Percentiles rank a stretch among this genome's conserved stretches.
phyloP scores from a whole-genome alignment of 768 basidiomycete genomes.

The Boletus patriciae region DNA sequence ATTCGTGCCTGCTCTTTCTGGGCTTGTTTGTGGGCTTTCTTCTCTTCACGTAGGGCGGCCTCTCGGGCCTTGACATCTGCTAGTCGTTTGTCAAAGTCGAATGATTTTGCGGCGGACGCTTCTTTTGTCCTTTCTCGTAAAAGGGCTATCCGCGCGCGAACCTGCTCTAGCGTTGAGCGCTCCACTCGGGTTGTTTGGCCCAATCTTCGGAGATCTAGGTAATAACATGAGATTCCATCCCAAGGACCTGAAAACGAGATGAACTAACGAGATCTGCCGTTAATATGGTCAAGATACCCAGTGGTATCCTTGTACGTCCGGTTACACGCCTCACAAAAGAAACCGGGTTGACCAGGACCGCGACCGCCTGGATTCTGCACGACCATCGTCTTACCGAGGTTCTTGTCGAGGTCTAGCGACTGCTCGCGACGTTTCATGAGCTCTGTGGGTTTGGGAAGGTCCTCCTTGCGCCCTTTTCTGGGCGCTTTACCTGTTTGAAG shows the following conservation, averaged over 20 bases:
- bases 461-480: conserved; percentile 58
- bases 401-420: conserved; percentile 90
- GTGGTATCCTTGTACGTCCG: conserved; percentile 91
- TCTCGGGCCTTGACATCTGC: conserved; percentile 80
- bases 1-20: conserved; percentile 71
- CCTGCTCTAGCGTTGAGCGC: conserved; percentile 90
- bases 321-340: conserved; percentile 89
- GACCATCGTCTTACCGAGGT: conserved; percentile 92
- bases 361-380: conserved; percentile 80
- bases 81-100: conserved; percentile 89
- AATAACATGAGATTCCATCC: not conserved
- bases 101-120: conserved; percentile 82
- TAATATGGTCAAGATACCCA: conserved; percentile 95
- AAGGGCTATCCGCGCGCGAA: conserved; percentile 84
- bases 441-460: conserved; percentile 91
- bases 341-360: conserved; percentile 90
- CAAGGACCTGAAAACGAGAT: not conserved
- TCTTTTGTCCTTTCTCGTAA: conserved; percentile 87
- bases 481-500: conserved; percentile 75
- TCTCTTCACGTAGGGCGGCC: conserved; percentile 60
- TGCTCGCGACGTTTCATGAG: conserved; percentile 86
- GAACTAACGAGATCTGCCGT: conserved; percentile 85
- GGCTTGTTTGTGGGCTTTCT: conserved; percentile 78
- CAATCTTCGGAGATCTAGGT: conserved; percentile 80
- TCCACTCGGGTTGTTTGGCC: conserved; percentile 95